A percentile compares a stretch with the other conserved stretches of the same genome.
Evolutionary conservation across 1,284 basidiomycete species (phyloP).

Genomic region (Melanopsichium pennsylvanicum): DNA sequence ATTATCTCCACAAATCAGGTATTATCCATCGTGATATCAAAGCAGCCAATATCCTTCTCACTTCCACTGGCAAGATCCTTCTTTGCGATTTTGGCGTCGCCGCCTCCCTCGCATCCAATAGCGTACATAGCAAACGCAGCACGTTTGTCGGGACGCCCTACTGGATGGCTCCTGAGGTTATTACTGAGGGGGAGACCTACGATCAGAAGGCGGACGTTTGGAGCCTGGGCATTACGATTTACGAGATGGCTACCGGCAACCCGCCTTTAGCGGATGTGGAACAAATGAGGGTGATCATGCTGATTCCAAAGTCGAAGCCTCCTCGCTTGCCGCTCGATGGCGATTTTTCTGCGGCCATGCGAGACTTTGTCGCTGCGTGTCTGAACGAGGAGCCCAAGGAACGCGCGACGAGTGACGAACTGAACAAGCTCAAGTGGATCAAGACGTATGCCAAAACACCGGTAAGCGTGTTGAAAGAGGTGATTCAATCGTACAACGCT

Average conservation of each 20-base stretch:
- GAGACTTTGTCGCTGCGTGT: slow-evolving; percentile 86
- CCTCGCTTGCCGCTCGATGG: slow-evolving; percentile 81
- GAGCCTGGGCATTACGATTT: slow-evolving; percentile 52
- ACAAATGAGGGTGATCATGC: slow-evolving; percentile 85
- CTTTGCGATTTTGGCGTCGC: slow-evolving; percentile 68
- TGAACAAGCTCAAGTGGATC: slow-evolving; percentile 92
- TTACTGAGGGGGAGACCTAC: slow-evolving; percentile 66
- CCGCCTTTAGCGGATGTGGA: slow-evolving; percentile 67
- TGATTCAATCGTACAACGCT: slow-evolving; percentile 77
- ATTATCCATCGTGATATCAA: slow-evolving; percentile 58
- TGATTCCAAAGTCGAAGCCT: slow-evolving; percentile 87
- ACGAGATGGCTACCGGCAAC: slow-evolving; percentile 54
- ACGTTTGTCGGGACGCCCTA: slow-evolving; percentile 57
- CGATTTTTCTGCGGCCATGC: slow-evolving; percentile 79
- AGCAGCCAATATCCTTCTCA: slow-evolving; percentile 55
- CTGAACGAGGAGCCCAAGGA: slow-evolving; percentile 81
- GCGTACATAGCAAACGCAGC: slow-evolving; percentile 67
- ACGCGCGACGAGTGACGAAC: slow-evolving; percentile 87
- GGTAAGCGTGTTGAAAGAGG: slow-evolving; percentile 75
- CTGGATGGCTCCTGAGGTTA: slow-evolving; percentile 61
- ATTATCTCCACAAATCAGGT: slow-evolving; percentile 46
- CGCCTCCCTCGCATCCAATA: slow-evolving; percentile 80
- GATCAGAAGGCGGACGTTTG: slow-evolving; percentile 56
- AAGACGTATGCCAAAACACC: slow-evolving; percentile 77
- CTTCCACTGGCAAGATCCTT: slow-evolving; percentile 40